Evolutionary conservation across 1,284 basidiomycete species (phyloP).

Genomic region (Ceratobasidium sp.): DNA sequence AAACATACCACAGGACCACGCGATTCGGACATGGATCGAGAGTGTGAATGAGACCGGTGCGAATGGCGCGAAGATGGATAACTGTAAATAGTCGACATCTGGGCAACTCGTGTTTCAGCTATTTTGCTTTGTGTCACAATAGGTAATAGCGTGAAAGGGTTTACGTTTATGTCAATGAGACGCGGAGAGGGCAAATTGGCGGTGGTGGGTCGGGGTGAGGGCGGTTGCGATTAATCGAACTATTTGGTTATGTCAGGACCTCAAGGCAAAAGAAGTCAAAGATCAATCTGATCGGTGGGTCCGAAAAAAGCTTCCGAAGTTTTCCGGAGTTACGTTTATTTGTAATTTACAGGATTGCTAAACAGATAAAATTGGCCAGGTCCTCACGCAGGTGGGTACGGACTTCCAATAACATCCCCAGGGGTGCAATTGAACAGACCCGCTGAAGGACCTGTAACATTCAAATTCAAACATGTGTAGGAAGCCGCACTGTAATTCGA

Average conservation of each 20-base stretch:
- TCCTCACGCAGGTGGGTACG: not conserved
- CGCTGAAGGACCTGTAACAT: slow-evolving; percentile 13
- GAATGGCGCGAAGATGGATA: slow-evolving; percentile 14
- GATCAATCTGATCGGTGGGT: slow-evolving; percentile 12
- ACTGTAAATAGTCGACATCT: slow-evolving; percentile 32
- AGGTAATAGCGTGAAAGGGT: slow-evolving; percentile 2
- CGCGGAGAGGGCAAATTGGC: not conserved
- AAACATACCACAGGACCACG: slow-evolving; percentile 34
- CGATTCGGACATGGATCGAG: slow-evolving; percentile 34
- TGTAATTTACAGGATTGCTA: not conserved
- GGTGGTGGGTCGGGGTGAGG: too few relatives aligned
- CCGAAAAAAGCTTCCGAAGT: not conserved
- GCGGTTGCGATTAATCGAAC: too few relatives aligned
- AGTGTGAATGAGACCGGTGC: slow-evolving; percentile 30
- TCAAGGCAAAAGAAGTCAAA: not conserved
- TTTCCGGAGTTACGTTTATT: not conserved
- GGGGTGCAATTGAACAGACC: slow-evolving; percentile 24
- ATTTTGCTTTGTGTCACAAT: not conserved
- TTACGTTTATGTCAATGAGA: slow-evolving; percentile 12
- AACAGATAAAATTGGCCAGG: not conserved
- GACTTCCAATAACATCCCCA: slow-evolving; percentile 16
- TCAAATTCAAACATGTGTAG: slow-evolving; percentile 22
- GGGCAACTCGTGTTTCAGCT: slow-evolving; percentile 12
- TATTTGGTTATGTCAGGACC: not conserved
- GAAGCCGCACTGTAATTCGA: slow-evolving; percentile 4